Percentiles rank a stretch among this genome's conserved stretches.
These are phyloP conservation scores for Bertia moriformis DNA, from an alignment of 2,329 filamentous ascomycete genomes.

Conservation along the genomic window DNA sequence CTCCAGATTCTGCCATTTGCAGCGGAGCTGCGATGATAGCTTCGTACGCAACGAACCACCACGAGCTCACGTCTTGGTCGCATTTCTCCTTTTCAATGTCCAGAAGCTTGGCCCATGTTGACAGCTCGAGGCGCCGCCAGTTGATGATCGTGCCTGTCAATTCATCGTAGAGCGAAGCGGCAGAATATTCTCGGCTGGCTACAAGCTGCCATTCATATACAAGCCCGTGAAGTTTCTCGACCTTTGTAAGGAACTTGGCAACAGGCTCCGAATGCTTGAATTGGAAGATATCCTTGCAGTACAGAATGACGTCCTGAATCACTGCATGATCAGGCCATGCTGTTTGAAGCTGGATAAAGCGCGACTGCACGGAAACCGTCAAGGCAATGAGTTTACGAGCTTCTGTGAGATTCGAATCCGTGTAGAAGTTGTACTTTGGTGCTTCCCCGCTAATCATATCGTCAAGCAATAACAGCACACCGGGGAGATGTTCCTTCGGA, in stretches of 20 bases:
- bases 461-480: slow-evolving; percentile 15
- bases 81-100: slow-evolving; percentile 70
- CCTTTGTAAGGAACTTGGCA: slow-evolving; percentile 69
- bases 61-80: slow-evolving; percentile 64
- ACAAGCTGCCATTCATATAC: slow-evolving; percentile 87
- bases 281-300: slow-evolving; percentile 61
- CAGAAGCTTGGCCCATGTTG: slow-evolving; percentile 80
- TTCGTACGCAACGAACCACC: slow-evolving; percentile 96
- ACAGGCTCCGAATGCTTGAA: slow-evolving; percentile 71
- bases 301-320: slow-evolving; percentile 61
- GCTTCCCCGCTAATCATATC: slow-evolving; percentile 30
- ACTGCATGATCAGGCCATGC: slow-evolving; percentile 61
- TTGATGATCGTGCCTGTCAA: slow-evolving; percentile 69
- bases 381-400: slow-evolving; percentile 59
- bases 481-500: slow-evolving; percentile 16
- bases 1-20: slow-evolving; percentile 41
- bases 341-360: slow-evolving; percentile 59
- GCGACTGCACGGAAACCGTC: slow-evolving; percentile 51
- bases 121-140: slow-evolving; percentile 82
- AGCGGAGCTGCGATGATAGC: slow-evolving; percentile 66
- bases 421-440: slow-evolving; percentile 73
- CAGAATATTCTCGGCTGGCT: slow-evolving; percentile 66
- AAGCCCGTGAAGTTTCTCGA: slow-evolving; percentile 73
- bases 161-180: slow-evolving; percentile 55
- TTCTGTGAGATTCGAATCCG: slow-evolving; percentile 63